Conservation (phyloP, 2,329 filamentous ascomycete species). For the Penicillium hesseltinei region DNA sequence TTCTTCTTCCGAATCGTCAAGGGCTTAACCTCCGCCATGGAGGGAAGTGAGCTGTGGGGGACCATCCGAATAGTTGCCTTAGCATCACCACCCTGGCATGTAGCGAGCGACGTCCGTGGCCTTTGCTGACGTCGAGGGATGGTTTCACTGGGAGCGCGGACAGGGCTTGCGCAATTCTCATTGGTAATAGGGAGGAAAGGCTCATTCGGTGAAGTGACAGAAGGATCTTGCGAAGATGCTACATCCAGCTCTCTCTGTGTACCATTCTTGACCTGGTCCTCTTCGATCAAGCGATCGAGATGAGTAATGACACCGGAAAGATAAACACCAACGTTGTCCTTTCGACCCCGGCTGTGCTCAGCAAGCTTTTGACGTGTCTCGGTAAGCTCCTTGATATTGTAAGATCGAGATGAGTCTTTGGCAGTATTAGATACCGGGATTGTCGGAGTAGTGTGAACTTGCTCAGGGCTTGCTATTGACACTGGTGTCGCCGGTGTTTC, state of each 20-base stretch:
- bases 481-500: conserved; percentile 54
- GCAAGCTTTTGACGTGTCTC: conserved; percentile 60
- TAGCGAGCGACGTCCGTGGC: neutral
- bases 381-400: conserved; percentile 54
- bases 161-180: conserved; percentile 43
- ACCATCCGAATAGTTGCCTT: conserved; percentile 58
- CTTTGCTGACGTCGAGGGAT: conserved; percentile 15
- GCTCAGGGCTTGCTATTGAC: conserved; percentile 36
- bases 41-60: conserved; percentile 50
- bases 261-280: conserved; percentile 24
- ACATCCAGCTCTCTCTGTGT: conserved; percentile 3
- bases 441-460: conserved; percentile 15
- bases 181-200: conserved; percentile 50
- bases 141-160: conserved; percentile 8
- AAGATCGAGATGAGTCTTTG: conserved; percentile 51
- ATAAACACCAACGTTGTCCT: conserved; percentile 48
- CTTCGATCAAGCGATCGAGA: conserved; percentile 57
- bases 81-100: conserved; percentile 18
- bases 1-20: conserved; percentile 55
- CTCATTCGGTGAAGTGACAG: conserved; percentile 17
- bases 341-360: conserved; percentile 48
- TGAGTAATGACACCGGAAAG: conserved; percentile 61
- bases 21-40: conserved; percentile 48
- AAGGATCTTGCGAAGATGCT: conserved; percentile 18
- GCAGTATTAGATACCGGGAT: conserved; percentile 36